Conservation (phyloP, 108 stramenopile species). For the Epithemia pelagica region DNA sequence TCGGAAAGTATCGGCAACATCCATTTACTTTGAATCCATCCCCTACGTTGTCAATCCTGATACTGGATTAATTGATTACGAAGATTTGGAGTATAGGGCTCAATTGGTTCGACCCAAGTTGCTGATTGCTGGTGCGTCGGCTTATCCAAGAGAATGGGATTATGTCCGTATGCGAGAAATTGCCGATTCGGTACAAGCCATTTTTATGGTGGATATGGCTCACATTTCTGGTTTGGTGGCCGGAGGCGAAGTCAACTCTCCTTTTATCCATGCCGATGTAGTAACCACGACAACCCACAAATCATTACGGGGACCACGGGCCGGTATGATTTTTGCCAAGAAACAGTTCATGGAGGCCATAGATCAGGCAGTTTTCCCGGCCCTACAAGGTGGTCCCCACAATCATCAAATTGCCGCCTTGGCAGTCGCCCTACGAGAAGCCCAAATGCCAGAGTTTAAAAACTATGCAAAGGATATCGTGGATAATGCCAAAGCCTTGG, state of each 20-base stretch:
- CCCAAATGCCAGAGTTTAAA: conserved; percentile 81
- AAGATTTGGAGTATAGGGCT: conserved; percentile 89
- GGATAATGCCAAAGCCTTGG: conserved; percentile 89
- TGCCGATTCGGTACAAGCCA: conserved; percentile 93
- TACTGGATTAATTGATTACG: conserved; percentile 96
- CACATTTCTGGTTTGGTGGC: conserved; percentile 99
- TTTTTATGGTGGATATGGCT: conserved; percentile 99
- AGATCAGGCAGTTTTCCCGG: conserved; percentile 97
- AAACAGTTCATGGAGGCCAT: conserved; percentile 86
- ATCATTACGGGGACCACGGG: conserved; percentile 97
- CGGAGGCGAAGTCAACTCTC: conserved; percentile 77
- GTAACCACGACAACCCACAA: conserved; percentile 99
- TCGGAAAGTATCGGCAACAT: conserved; percentile 97
- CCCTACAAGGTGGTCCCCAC: conserved; percentile 99
- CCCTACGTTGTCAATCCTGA: conserved; percentile 94
- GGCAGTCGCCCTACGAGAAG: conserved; percentile 97
- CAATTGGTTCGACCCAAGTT: conserved; percentile 97
- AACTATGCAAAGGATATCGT: conserved; percentile 81
- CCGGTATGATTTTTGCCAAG: conserved; percentile 98
- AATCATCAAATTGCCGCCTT: conserved; percentile 97
- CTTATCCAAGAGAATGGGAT: conserved; percentile 99
- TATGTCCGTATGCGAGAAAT: conserved; percentile 92
- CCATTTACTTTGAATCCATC: conserved; percentile 97
- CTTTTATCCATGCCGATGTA: conserved; percentile 96
- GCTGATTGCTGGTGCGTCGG: conserved; percentile 96